A percentile compares a stretch with the other conserved stretches of the same genome.
These are phyloP conservation scores for Musa beccarii DNA, from an alignment of 176 grass and related monocot species.

Conservation along the genomic window DNA sequence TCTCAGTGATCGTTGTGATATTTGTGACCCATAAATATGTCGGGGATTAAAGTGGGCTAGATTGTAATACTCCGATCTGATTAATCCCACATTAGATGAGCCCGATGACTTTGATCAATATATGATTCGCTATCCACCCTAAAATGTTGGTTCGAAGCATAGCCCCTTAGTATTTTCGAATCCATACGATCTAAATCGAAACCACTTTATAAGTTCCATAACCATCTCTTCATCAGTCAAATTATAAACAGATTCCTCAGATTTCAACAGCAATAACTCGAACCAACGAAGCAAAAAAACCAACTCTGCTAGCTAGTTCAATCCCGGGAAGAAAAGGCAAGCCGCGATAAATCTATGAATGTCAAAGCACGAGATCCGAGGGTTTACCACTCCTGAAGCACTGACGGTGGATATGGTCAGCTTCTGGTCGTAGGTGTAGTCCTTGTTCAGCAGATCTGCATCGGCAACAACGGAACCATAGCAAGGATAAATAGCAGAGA, in stretches of 20 bases:
- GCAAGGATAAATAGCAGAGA: conserved; percentile 13
- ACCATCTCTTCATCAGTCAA: too few relatives aligned
- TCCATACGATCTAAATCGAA: too few relatives aligned
- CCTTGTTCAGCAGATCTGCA: conserved; percentile 92
- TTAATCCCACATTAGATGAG: too few relatives aligned
- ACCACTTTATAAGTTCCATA: too few relatives aligned
- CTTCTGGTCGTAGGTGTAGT: conserved; percentile 95
- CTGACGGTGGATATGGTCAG: conserved; percentile 60
- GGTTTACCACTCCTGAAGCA: conserved; percentile 80
- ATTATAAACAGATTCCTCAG: neutral
- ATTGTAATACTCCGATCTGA: too few relatives aligned
- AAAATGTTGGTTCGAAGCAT: too few relatives aligned
- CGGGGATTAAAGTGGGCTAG: too few relatives aligned
- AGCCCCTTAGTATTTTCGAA: too few relatives aligned
- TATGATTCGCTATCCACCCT: too few relatives aligned
- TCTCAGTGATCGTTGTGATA: too few relatives aligned
- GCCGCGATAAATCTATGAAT: neutral
- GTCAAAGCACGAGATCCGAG: conserved; percentile 20
- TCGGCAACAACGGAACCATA: conserved; percentile 19
- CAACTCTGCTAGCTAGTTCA: neutral
- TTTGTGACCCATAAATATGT: too few relatives aligned
- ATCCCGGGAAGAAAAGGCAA: neutral
- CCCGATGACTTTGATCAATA: too few relatives aligned
- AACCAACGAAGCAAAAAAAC: neutral
- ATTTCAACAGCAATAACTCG: neutral